Evolutionary conservation across 169 alveolate genomes (phyloP), one percentile per base, ranked within the genome.

Genomic region (Plasmodium billcollinsi): DNA sequence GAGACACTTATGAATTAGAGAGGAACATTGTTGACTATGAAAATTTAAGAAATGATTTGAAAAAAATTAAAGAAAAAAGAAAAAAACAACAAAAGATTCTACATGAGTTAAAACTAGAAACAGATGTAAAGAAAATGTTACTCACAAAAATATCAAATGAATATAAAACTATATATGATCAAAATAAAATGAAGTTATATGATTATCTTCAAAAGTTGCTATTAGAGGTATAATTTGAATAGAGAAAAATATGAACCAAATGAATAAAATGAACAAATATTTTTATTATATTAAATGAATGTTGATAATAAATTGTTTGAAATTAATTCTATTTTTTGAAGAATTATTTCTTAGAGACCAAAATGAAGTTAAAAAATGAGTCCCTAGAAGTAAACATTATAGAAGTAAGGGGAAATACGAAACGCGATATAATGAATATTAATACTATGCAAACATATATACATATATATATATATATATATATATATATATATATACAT

Each of bases 271-370:
- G 24, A 56, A 18, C 12, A 56, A 52, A 72, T 2, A 15, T 3
- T 45, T 12, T 72, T 45, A 49, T 39, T 33, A 15, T 4, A 6
- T 33, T 2, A 62, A 20, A 21, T 62, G 0, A 62, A 26, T 39
- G 47, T 39, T 9, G 47, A 39, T 5, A 39, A 39, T 39, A 26
- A 62, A 62, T 18, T 61, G 21, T 61, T 8, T 61, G 15, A 61
- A 7, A 15, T 15, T 62, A 20, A 15, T 21, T 56, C 15, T 56
- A 18, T 56, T 56, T 52, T 66, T 58, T 29, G 15, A 65, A 78
- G 89, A 78, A 78, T 59, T 66, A 78, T 54, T 78, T 78, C 62
- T 78, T 78, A 59, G 89, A 78, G 58, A 78, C 89, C 26, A 63
- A 78, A 50, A 63, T 65, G 18, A 78, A 78, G 39, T 45, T 78